phyloP scores from a whole-genome alignment of 371 early-diverging fungal species.

The Syncephalastrum monosporum region DNA sequence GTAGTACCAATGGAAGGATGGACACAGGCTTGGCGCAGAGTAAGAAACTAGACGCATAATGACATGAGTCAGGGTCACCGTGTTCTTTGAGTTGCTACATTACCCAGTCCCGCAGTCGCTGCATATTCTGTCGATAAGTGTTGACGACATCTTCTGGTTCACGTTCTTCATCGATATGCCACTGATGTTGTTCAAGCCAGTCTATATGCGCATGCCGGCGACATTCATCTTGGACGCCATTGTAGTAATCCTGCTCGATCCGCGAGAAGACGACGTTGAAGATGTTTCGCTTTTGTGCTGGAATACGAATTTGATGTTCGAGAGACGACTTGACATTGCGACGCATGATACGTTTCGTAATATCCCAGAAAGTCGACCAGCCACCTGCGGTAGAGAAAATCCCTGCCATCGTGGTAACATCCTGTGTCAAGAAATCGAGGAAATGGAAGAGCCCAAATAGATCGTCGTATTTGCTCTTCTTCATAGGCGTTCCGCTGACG shows the following conservation, averaged over 20 bases:
- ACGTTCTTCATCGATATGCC: slow-evolving; percentile 13
- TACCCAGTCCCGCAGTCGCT: slow-evolving; percentile 26
- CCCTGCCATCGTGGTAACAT: too few relatives aligned
- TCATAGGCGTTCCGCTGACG: slow-evolving; percentile 72
- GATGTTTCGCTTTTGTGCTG: slow-evolving; percentile 48
- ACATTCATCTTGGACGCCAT: slow-evolving; percentile 53
- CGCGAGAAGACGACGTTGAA: slow-evolving; percentile 53
- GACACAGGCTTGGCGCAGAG: slow-evolving; percentile 35
- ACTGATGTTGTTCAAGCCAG: slow-evolving; percentile 22
- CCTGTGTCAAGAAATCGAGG: slow-evolving; percentile 21
- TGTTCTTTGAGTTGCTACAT: background rate
- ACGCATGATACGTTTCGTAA: slow-evolving; percentile 48
- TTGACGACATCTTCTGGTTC: slow-evolving; percentile 1
- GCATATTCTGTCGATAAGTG: too few relatives aligned
- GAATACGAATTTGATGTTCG: slow-evolving; percentile 53
- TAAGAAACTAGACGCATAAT: slow-evolving; percentile 20
- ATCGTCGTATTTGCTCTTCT: slow-evolving; percentile 41
- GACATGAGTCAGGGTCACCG: background rate
- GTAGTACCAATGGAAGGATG: slow-evolving; percentile 31
- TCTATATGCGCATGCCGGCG: slow-evolving; percentile 15
- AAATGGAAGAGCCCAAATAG: slow-evolving; percentile 53
- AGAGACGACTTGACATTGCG: slow-evolving; percentile 58
- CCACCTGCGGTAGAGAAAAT: too few relatives aligned
- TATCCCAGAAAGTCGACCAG: slow-evolving; percentile 21
- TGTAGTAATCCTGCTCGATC: slow-evolving; percentile 65